These are phyloP conservation scores for Candida sanyaensis DNA, from an alignment of 1,139 yeast species.

Conservation along the genomic window DNA sequence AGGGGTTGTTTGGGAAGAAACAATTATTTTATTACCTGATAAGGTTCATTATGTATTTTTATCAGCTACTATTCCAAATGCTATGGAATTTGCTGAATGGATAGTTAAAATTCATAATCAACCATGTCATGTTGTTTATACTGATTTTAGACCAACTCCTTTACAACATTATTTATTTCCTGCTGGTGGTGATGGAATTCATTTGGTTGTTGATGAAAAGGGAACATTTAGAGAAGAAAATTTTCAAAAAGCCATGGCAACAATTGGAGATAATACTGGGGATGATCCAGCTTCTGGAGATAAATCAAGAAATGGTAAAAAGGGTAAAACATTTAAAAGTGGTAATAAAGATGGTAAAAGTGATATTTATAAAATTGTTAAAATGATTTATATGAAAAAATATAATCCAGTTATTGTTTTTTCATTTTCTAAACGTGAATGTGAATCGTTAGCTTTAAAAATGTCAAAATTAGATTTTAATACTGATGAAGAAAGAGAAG, in stretches of 20 bases:
- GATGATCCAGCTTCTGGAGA: slow-evolving; percentile 73
- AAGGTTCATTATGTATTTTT: slow-evolving; percentile 85
- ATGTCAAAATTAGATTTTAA: slow-evolving; percentile 95
- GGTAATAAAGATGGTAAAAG: slow-evolving; percentile 83
- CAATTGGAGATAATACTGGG: slow-evolving; percentile 78
- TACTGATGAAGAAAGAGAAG: slow-evolving; percentile 87
- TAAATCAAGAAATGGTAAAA: slow-evolving; percentile 58
- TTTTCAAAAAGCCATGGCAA: slow-evolving; percentile 97
- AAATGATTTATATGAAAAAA: slow-evolving; percentile 94
- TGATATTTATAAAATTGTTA: slow-evolving; percentile 94
- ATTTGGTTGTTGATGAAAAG: slow-evolving; percentile 95
- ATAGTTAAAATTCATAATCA: slow-evolving; percentile 91
- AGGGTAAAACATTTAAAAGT: slow-evolving; percentile 87
- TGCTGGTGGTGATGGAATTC: slow-evolving; percentile 96
- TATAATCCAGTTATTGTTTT: slow-evolving; percentile 98
- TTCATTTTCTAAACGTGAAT: slow-evolving; percentile 94
- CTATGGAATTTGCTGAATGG: slow-evolving; percentile 99
- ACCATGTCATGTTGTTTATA: slow-evolving; percentile 98
- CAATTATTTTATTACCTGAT: slow-evolving; percentile 91
- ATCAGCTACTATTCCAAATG: slow-evolving; percentile 97
- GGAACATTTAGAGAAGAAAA: slow-evolving; percentile 95
- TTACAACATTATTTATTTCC: slow-evolving; percentile 96
- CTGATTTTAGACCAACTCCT: slow-evolving; percentile 98
- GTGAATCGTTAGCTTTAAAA: slow-evolving; percentile 89
- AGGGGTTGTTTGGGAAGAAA: slow-evolving; percentile 99